A percentile compares a stretch with the other conserved stretches of the same genome.
Evolutionary conservation across 805 yeast genomes (phyloP).

Genomic region (Candida khao-thaluensis): DNA sequence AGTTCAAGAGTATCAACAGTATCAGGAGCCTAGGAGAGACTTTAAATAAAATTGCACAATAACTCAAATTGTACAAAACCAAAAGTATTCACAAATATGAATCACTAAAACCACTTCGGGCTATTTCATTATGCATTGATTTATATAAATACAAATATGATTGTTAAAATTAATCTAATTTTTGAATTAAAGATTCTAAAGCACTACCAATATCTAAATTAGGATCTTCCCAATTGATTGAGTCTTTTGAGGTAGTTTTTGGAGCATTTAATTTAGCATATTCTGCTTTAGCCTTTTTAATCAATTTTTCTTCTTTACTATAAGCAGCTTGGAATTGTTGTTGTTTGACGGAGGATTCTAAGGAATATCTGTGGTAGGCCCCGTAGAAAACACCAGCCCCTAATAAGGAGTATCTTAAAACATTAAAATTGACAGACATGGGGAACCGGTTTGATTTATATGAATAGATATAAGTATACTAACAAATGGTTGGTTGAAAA

Average conservation of each 20-base stretch:
- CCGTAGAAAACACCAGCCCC: constrained; percentile 90
- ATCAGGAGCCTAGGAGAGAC: too few relatives aligned
- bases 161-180: constrained; percentile 32
- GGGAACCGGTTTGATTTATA: neutral
- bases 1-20: too few relatives aligned
- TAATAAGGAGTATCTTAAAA: constrained; percentile 89
- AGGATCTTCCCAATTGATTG: constrained; percentile 80
- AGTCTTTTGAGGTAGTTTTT: constrained; percentile 44
- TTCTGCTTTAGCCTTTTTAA: constrained; percentile 86
- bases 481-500: constrained; percentile 11
- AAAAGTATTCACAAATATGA: too few relatives aligned
- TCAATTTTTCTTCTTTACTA: constrained; percentile 67
- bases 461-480: constrained; percentile 4
- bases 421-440: constrained; percentile 45
- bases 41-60: too few relatives aligned
- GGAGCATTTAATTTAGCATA: constrained; percentile 61
- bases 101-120: too few relatives aligned
- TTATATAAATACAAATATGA: constrained; percentile 6
- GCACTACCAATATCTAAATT: constrained; percentile 80
- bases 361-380: constrained; percentile 72
- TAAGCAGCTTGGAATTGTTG: constrained; percentile 58
- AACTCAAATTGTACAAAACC: too few relatives aligned
- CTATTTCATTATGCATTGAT: constrained; percentile 9
- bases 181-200: constrained; percentile 63
- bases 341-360: constrained; percentile 59